Evolutionary conservation across 2,329 filamentous ascomycete species (phyloP).

Genomic region (Trichophyton verrucosum): DNA sequence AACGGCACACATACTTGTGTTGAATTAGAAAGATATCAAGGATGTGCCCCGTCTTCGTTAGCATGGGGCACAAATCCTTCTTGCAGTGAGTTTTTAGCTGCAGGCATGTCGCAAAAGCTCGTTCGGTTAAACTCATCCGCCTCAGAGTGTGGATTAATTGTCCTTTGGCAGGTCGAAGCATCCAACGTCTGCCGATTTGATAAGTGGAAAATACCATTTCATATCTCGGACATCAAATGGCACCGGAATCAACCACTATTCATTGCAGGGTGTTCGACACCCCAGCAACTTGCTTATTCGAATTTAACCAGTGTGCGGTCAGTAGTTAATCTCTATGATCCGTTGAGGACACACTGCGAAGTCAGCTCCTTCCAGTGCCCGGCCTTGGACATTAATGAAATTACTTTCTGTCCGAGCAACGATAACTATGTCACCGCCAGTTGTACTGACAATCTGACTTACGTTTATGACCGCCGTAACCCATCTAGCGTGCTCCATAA

Average conservation of each 20-base stretch:
- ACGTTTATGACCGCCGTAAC: constrained; percentile 48
- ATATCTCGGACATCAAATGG: constrained; percentile 49
- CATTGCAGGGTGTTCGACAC: constrained; percentile 32
- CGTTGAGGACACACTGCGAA: constrained; percentile 23
- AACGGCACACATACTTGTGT: neutral
- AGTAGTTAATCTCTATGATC: constrained; percentile 42
- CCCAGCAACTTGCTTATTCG: constrained; percentile 18
- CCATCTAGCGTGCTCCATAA: constrained; percentile 36
- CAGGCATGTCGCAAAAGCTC: constrained; percentile 40
- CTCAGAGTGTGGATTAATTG: constrained; percentile 8
- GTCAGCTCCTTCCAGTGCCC: constrained; percentile 43
- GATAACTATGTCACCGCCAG: constrained; percentile 44
- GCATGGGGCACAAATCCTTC: constrained; percentile 34
- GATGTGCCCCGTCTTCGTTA: constrained; percentile 31
- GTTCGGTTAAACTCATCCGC: constrained; percentile 12
- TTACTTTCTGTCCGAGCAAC: constrained; percentile 38
- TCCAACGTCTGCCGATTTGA: neutral
- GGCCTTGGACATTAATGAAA: constrained; percentile 50
- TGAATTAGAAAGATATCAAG: neutral
- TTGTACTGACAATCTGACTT: constrained; percentile 48
- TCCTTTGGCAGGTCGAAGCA: constrained; percentile 31
- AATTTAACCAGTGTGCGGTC: constrained; percentile 31
- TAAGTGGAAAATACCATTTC: constrained; percentile 33
- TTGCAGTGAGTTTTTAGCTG: constrained; percentile 38
- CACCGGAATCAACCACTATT: constrained; percentile 40